Evolutionary conservation across 768 basidiomycete genomes (phyloP), one percentile per base, ranked within the genome.

Genomic region (Tylopilus vinaceipallidus): DNA sequence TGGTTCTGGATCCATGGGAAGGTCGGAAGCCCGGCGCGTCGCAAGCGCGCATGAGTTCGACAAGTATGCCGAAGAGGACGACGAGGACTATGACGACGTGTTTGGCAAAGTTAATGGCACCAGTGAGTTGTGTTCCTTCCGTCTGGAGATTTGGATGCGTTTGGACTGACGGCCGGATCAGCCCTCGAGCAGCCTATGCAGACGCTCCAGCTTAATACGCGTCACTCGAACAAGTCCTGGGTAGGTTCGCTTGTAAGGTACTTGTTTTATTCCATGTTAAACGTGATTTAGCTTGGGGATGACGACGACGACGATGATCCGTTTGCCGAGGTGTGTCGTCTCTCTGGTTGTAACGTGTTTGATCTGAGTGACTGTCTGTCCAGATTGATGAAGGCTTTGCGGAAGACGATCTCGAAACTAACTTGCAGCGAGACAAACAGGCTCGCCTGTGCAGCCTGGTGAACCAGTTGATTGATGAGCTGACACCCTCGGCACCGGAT

Each of bases 291-390:
- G 84, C 70, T 88, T 46, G 86, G 86, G 9, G 91, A 91, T 37
- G 90, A 88, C 29, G 82, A 81, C 3, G 93, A 95, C 49, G 94
- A 95, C 45, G 91, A 93, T 46, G 94, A 99, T 73, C 95, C 97
- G 1, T 99, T 99, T 59, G 94, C 95, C 3, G 91, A 94, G 74
- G 91, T 91, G 57, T 48, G 59, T 41, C 11, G 9, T 34, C 20
- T 40, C 20, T 16, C 40, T 17, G 19, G 24, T 24, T 40, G 40
- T 13, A 42, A 38, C 32, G 23, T 29, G 6, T 33, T 47, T 22
- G 41, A 47, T 55, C 52, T 56, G 47, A n/a, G n/a, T n/a, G n/a
- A 38, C 44, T 33, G 1, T 24, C 34, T 7, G 9, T 46, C 29
- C 53, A 88, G 89, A 95, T 95, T 50, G 93, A 97, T 60, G 94